Conservation (phyloP, 805 yeast species). For the Nematodospora valgi region DNA sequence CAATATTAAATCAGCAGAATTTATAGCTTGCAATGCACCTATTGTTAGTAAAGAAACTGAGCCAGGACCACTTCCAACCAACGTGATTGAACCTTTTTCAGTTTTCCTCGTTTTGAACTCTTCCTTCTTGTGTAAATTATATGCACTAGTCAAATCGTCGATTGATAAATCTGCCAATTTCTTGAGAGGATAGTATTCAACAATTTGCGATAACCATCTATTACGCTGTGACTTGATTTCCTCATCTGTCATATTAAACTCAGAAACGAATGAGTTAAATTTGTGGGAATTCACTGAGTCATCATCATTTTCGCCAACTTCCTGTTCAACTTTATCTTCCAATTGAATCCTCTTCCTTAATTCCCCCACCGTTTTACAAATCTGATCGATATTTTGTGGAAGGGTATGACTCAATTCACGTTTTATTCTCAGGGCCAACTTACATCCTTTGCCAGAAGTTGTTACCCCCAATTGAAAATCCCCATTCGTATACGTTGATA, state of each 20-base stretch:
- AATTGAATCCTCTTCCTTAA: slow-evolving; percentile 54
- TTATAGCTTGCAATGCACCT: slow-evolving; percentile 80
- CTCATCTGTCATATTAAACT: slow-evolving; percentile 51
- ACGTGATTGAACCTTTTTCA: slow-evolving; percentile 55
- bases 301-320: slow-evolving; percentile 59
- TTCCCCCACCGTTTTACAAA: slow-evolving; percentile 67
- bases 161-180: slow-evolving; percentile 59
- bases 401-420: slow-evolving; percentile 64
- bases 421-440: slow-evolving; percentile 74
- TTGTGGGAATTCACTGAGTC: slow-evolving; percentile 61
- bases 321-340: slow-evolving; percentile 42
- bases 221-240: slow-evolving; percentile 57
- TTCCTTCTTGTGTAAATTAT: slow-evolving; percentile 20
- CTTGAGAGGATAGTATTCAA: slow-evolving; percentile 82
- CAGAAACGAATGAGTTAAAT: slow-evolving; percentile 61
- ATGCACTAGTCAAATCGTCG: slow-evolving; percentile 51
- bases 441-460: slow-evolving; percentile 87
- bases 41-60: slow-evolving; percentile 74
- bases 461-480: slow-evolving; percentile 78
- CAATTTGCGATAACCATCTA: slow-evolving; percentile 85
- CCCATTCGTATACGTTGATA: slow-evolving; percentile 70
- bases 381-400: slow-evolving; percentile 67
- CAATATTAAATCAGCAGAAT: slow-evolving; percentile 75
- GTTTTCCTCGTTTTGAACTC: slow-evolving; percentile 8
- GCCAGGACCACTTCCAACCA: slow-evolving; percentile 97